These are phyloP conservation scores for Acephala macrosclerotiorum DNA, from an alignment of 2,329 filamentous ascomycete species.

Conservation along the genomic window DNA sequence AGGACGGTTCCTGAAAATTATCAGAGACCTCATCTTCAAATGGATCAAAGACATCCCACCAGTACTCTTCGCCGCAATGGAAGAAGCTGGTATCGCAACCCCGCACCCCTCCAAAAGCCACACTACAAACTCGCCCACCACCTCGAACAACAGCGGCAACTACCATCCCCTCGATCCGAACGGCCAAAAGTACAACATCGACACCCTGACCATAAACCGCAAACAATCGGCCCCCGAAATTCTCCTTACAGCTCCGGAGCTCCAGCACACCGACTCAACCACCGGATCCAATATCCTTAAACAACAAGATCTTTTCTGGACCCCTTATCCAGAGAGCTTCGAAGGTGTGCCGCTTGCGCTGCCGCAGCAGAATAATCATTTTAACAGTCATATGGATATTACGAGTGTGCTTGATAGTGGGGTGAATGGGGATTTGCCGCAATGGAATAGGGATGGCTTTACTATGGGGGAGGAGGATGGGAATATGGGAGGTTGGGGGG, in stretches of 20 bases:
- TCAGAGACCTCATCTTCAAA: slow-evolving; percentile 20
- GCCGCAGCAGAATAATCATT: neutral
- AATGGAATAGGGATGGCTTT: slow-evolving; percentile 19
- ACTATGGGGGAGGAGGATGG: neutral
- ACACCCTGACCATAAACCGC: neutral
- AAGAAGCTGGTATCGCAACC: slow-evolving; percentile 14
- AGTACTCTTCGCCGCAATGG: slow-evolving; percentile 8
- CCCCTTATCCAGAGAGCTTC: slow-evolving; percentile 26
- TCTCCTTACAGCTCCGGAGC: neutral
- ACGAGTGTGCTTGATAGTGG: slow-evolving; percentile 3
- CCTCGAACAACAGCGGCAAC: neutral
- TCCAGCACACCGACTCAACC: neutral
- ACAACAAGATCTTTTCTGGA: slow-evolving; percentile 26
- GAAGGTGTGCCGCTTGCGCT: slow-evolving; percentile 29
- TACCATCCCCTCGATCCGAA: neutral
- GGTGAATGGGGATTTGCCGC: slow-evolving; percentile 15
- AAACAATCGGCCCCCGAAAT: neutral
- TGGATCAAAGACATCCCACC: slow-evolving; percentile 23
- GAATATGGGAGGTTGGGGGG: neutral
- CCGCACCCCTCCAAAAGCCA: neutral
- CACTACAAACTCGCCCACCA: neutral
- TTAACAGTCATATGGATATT: slow-evolving; percentile 11
- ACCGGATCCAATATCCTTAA: neutral
- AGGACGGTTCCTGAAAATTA: slow-evolving; percentile 17
- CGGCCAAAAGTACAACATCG: neutral